phyloP scores from a whole-genome alignment of 805 yeast genomes.

The Starmerella roubikii region DNA sequence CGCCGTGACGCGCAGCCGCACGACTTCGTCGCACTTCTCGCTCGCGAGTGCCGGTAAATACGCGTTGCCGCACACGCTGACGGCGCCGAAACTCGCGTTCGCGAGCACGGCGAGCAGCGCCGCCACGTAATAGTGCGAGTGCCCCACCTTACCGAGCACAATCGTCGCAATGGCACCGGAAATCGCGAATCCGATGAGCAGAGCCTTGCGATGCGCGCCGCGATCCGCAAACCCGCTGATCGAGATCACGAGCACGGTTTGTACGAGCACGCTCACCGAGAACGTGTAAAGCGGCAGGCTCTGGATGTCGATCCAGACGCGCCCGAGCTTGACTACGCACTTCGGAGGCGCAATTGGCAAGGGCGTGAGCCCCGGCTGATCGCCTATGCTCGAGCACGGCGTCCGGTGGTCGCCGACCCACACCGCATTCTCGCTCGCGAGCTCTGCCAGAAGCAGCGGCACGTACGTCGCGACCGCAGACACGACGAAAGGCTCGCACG shows the following conservation, averaged over 20 bases:
- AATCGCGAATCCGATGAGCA: slow-evolving; percentile 44
- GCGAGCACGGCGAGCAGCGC: slow-evolving; percentile 45
- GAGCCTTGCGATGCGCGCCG: slow-evolving; percentile 42
- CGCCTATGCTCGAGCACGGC: slow-evolving; percentile 32
- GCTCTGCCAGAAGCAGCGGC: slow-evolving; percentile 55
- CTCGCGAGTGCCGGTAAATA: slow-evolving; percentile 44
- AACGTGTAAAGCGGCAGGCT: slow-evolving; percentile 64
- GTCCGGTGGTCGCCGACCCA: slow-evolving; percentile 40
- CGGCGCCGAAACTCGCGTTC: slow-evolving; percentile 62
- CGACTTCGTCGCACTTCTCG: slow-evolving; percentile 6
- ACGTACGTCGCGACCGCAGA: slow-evolving; percentile 69
- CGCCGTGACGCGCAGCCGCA: slow-evolving; percentile 7
- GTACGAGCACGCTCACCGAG: slow-evolving; percentile 57
- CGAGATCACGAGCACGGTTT: slow-evolving; percentile 54
- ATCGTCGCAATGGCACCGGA: slow-evolving; percentile 46
- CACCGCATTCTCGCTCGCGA: slow-evolving; percentile 64
- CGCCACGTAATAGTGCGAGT: slow-evolving; percentile 34
- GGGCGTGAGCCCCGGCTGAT: slow-evolving; percentile 19
- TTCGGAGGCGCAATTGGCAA: slow-evolving; percentile 22
- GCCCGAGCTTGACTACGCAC: slow-evolving; percentile 39
- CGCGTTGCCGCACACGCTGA: slow-evolving; percentile 68
- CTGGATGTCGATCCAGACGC: slow-evolving; percentile 50
- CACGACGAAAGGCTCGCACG: slow-evolving; percentile 69
- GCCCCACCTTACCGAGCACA: slow-evolving; percentile 29
- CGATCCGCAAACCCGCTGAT: slow-evolving; percentile 62